Percentiles rank a stretch among this genome's conserved stretches.
Evolutionary conservation across 345 rosid species (phyloP).

Genomic region (Syzygium grande): DNA sequence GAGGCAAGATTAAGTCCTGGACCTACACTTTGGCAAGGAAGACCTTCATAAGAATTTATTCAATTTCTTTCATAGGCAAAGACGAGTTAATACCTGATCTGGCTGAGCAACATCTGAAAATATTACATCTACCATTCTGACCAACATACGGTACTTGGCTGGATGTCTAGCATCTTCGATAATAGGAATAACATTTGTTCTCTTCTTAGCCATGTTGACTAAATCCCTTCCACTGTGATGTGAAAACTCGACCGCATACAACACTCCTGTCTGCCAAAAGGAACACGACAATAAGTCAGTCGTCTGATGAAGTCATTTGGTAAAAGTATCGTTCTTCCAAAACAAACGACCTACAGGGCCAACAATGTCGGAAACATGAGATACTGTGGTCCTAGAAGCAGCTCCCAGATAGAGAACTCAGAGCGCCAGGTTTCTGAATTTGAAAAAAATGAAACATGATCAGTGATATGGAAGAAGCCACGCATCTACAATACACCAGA

Average conservation of each 20-base stretch:
- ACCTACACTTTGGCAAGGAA: background rate
- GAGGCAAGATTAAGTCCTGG: background rate
- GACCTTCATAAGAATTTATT: background rate
- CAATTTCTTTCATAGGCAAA: background rate
- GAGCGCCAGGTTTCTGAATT: slow-evolving; percentile 80
- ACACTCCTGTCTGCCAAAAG: slow-evolving; percentile 55
- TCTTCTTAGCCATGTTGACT: slow-evolving; percentile 97
- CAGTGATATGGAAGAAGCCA: background rate
- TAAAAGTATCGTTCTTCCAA: background rate
- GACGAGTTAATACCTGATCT: slow-evolving; percentile 58
- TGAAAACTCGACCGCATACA: slow-evolving; percentile 90
- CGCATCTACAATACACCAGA: background rate
- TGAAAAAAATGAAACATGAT: background rate
- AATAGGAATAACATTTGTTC: slow-evolving; percentile 89
- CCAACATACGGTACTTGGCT: slow-evolving; percentile 86
- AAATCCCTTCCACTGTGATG: slow-evolving; percentile 87
- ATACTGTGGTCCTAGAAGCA: slow-evolving; percentile 97
- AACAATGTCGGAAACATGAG: slow-evolving; percentile 94
- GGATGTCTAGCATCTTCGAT: slow-evolving; percentile 99
- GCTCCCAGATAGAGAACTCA: slow-evolving; percentile 89
- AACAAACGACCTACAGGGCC: slow-evolving; percentile 60
- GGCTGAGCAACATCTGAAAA: slow-evolving; percentile 99
- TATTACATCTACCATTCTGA: slow-evolving; percentile 96
- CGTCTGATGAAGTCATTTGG: background rate
- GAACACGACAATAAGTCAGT: background rate